A percentile compares a stretch with the other conserved stretches of the same genome.
phyloP scores from a whole-genome alignment of 106 monocot genomes.

The Narthecium ossifragum region DNA sequence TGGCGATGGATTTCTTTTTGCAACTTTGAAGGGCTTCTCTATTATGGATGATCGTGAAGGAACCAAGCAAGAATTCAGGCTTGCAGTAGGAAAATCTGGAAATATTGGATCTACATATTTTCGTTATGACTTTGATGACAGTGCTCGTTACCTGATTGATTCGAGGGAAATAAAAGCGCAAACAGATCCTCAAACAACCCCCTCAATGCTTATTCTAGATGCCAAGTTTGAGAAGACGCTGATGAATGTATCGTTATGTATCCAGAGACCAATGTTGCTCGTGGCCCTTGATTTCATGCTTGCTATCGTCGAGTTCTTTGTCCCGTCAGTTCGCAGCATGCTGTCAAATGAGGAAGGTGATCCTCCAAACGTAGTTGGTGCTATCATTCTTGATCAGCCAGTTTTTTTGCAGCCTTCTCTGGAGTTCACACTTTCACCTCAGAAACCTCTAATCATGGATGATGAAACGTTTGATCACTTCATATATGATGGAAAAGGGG shows the following conservation, averaged over 20 bases:
- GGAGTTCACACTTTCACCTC: conserved; percentile 61
- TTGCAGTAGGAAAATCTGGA: conserved; percentile 79
- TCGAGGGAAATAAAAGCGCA: conserved; percentile 16
- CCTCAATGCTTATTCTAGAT: conserved; percentile 95
- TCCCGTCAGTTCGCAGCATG: conserved; percentile 59
- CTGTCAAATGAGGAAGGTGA: conserved; percentile 68
- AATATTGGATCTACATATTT: conserved; percentile 14
- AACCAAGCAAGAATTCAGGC: conserved; percentile 75
- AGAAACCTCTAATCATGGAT: conserved; percentile 75
- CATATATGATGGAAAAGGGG: conserved; percentile 97
- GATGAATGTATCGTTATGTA: conserved; percentile 55
- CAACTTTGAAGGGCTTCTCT: conserved; percentile 82
- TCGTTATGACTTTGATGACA: conserved; percentile 16
- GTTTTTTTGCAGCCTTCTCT: conserved; percentile 53
- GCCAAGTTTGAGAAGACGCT: conserved; percentile 48
- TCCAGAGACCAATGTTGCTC: conserved; percentile 88
- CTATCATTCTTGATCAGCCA: conserved; percentile 58
- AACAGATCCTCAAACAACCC: conserved; percentile 27
- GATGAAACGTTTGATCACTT: conserved; percentile 78
- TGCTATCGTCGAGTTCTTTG: conserved; percentile 79
- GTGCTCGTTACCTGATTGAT: conserved; percentile 11
- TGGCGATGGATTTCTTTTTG: conserved; percentile 70
- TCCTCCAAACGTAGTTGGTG: conserved; percentile 26
- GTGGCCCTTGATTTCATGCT: conserved; percentile 93
- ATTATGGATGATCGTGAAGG: conserved; percentile 94